Evolutionary conservation across 2,329 filamentous ascomycete genomes (phyloP), one percentile per base, ranked within the genome.

Genomic region (Emericellopsis atlantica): DNA sequence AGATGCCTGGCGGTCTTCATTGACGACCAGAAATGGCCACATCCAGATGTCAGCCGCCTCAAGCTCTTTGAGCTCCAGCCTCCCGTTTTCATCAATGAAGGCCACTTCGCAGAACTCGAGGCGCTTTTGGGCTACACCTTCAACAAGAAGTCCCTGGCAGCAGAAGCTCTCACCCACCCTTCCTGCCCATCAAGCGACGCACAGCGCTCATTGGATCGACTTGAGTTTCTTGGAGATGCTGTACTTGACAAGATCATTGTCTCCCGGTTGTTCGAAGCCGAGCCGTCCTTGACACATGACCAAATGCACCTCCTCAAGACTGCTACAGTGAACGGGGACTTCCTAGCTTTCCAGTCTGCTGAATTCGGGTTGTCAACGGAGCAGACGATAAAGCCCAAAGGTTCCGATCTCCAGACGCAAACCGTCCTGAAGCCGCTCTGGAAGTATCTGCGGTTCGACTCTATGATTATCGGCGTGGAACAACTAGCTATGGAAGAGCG

Each of bases 151-250:
- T 54, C 68, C 0, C 64, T 95, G 1, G 68, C 95, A 1, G 53
- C 83, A 0, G 85, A 95, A 60, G 84, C 89, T 3, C 66, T 90
- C 39, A 95, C 88, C 0, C 89, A 95, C 53, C 66, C 76, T 0
- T 89, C 84, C 0, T 65, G 65, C 24, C 58, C 62, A 14, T 64
- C 70, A 5, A 65, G 66, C 3, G 67, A 60, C 18, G 43, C 46
- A 2, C 45, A 47, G 12, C 49, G 53, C 36, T 61, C 62, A 0
- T 70, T 77, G 11, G 84, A 95, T 48, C 75, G 88, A 0, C 71
- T 95, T 1, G 90, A 95, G 53, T 95, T 92, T 51, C 64, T 95
- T 0, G 90, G 90, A 1, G 90, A 96, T 50, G 76, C 87, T 0
- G 67, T 95, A 3, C 74, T 96, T 0, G 90, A 96, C 58, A 73